A percentile compares a stretch with the other conserved stretches of the same genome.
Evolutionary conservation across 345 rosid species (phyloP).

Genomic region (Pistacia integerrima): DNA sequence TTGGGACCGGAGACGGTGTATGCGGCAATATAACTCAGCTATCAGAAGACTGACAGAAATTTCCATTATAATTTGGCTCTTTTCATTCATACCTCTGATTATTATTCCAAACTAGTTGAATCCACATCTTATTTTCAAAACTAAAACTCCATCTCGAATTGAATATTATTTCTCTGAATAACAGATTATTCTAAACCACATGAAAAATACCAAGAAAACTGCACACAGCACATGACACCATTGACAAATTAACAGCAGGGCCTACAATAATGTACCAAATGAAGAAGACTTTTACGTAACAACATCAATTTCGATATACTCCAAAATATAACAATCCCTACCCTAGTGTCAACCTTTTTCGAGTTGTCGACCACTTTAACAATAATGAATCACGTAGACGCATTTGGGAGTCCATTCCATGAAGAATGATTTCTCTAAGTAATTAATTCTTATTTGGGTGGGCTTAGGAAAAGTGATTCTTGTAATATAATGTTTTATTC

Average conservation of each 20-base stretch:
- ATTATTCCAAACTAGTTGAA: background rate
- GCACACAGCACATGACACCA: background rate
- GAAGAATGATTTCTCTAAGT: too few relatives aligned
- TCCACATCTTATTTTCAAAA: background rate
- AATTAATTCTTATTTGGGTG: too few relatives aligned
- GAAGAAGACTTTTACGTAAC: background rate
- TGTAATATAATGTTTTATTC: too few relatives aligned
- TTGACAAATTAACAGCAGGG: conserved; percentile 6
- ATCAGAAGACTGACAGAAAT: background rate
- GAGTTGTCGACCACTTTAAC: too few relatives aligned
- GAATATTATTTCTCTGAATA: background rate
- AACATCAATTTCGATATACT: background rate
- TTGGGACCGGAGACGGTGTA: background rate
- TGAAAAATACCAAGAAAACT: background rate
- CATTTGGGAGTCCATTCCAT: too few relatives aligned
- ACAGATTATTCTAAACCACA: too few relatives aligned
- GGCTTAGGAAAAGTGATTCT: too few relatives aligned
- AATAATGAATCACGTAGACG: too few relatives aligned
- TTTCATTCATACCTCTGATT: background rate
- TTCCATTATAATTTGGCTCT: background rate
- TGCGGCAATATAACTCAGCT: background rate
- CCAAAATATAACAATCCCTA: conserved; percentile 10
- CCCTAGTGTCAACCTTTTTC: conserved; percentile 17
- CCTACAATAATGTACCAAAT: background rate
- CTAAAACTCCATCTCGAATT: background rate